These are phyloP conservation scores for Penicillium sp. DNA, from an alignment of 2,329 filamentous ascomycete genomes.

Conservation along the genomic window DNA sequence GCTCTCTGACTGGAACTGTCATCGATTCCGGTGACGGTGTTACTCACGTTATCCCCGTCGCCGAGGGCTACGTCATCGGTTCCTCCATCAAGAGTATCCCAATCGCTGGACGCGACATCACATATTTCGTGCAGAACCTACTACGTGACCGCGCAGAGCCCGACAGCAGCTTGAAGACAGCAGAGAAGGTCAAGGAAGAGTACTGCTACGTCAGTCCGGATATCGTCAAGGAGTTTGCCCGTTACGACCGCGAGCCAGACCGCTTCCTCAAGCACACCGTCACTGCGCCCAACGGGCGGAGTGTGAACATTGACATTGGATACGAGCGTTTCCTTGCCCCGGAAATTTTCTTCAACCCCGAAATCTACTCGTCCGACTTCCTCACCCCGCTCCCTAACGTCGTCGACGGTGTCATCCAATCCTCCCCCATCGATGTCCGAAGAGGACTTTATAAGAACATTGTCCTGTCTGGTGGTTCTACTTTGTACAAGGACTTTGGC, in stretches of 20 bases:
- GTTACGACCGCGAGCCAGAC: constrained; percentile 89
- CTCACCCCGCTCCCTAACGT: constrained; percentile 91
- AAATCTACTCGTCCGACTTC: constrained; percentile 99
- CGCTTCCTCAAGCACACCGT: constrained; percentile 90
- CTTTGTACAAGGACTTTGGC: constrained; percentile 97
- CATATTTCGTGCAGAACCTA: constrained; percentile 96
- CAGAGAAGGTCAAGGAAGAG: constrained; percentile 97
- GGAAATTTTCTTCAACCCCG: constrained; percentile 99
- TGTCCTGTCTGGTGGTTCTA: constrained; percentile 94
- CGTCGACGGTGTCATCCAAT: constrained; percentile 95
- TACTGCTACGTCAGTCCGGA: constrained; percentile 98
- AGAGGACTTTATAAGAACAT: constrained; percentile 99
- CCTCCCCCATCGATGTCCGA: constrained; percentile 94
- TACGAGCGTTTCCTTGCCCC: constrained; percentile 98
- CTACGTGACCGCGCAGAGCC: constrained; percentile 94
- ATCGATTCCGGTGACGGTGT: constrained; percentile 99
- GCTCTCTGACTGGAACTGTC: constrained; percentile 93
- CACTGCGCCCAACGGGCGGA: constrained; percentile 79
- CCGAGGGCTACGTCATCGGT: constrained; percentile 97
- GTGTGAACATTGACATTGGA: constrained; percentile 85
- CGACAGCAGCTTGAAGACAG: constrained; percentile 95
- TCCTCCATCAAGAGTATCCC: constrained; percentile 99
- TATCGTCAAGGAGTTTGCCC: constrained; percentile 96
- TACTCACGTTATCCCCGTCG: constrained; percentile 97
- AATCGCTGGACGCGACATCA: constrained; percentile 96